Evolutionary conservation across 1,139 yeast species (phyloP), one percentile per base, ranked within the genome.

Genomic region (Yamadazyma pseudoaaseri): DNA sequence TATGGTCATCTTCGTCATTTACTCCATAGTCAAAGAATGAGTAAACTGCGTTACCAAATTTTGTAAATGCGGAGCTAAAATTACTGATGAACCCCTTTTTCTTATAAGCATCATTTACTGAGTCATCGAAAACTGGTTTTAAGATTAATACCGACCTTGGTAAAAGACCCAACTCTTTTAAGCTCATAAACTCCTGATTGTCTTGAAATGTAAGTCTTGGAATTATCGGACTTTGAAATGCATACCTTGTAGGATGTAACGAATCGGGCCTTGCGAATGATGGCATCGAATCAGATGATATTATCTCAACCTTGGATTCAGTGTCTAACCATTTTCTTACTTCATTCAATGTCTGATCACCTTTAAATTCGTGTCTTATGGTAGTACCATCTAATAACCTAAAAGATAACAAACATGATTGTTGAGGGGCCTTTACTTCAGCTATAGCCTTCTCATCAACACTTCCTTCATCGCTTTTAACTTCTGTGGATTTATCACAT

Each of bases 91-190:
- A 17, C 3, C 60, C 52, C 2, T 30, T 34, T 12, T 47, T 34
- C 1, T 55, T 50, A 29, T 47, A 43, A 2, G 49, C 37, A n/a
- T 35, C 38, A 6, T 51, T 34, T 4, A 41, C 54, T 6, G 26
- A 37, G 10, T 60, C 65, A 29, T 54, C 60, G 40, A 57, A 69
- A 7, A 63, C 53, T 27, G 86, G 86, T 47, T 80, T 79, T 41
- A 84, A 61, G 24, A 81, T 76, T 30, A 84, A 56, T 0, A 81
- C 85, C 10, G 87, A 78, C 34, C 90, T 64, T 1, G 94, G 92
- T 10, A 70, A 60, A 36, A 84, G 60, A 6, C 70, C 76, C 31
- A 84, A 60, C 4, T 62, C 68, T 16, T 47, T 51, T 28, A 84
- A 60, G 3, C 74, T 54, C 32, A 52, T 52, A 36, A 67, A 63